Evolutionary conservation across 169 alveolate species (phyloP).

Genomic region (Plasmodium vinckei): DNA sequence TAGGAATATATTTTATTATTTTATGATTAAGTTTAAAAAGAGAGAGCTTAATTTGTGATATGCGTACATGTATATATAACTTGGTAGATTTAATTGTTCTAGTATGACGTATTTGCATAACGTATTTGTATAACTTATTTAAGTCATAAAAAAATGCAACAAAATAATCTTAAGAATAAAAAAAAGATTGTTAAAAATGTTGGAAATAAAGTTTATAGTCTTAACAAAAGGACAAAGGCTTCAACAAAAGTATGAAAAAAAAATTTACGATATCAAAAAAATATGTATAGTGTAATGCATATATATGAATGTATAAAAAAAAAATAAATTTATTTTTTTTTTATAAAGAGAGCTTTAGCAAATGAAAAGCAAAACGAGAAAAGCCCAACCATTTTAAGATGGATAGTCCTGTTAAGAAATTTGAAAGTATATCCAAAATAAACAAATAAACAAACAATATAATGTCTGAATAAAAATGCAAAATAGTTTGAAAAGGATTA

Average conservation of each 20-base stretch:
- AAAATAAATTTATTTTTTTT: background rate
- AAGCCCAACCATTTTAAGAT: slow-evolving; percentile 34
- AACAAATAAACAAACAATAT: background rate
- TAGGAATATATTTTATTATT: too few species aligned
- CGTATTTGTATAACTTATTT: too few species aligned
- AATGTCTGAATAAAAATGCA: background rate
- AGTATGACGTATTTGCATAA: too few species aligned
- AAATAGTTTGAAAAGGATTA: background rate
- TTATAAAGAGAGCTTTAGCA: slow-evolving; percentile 11
- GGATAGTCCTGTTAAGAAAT: slow-evolving; percentile 44
- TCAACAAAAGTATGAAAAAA: background rate
- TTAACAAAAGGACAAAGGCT: slow-evolving; percentile 5
- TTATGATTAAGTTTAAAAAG: too few species aligned
- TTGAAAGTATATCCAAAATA: slow-evolving; percentile 13
- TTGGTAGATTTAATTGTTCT: too few species aligned
- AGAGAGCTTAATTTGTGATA: too few species aligned
- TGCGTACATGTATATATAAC: too few species aligned
- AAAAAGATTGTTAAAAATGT: slow-evolving; percentile 17
- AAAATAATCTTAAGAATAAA: slow-evolving; percentile 24
- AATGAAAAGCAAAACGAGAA: slow-evolving; percentile 26
- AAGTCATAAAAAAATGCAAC: background rate
- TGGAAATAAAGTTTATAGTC: background rate
- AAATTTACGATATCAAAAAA: background rate
- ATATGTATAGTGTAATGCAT: background rate
- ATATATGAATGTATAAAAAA: background rate